Base-by-base conservation (phyloP, 176 grass and related monocot genomes). In the Echinochloa phyllopogon region DNA sequence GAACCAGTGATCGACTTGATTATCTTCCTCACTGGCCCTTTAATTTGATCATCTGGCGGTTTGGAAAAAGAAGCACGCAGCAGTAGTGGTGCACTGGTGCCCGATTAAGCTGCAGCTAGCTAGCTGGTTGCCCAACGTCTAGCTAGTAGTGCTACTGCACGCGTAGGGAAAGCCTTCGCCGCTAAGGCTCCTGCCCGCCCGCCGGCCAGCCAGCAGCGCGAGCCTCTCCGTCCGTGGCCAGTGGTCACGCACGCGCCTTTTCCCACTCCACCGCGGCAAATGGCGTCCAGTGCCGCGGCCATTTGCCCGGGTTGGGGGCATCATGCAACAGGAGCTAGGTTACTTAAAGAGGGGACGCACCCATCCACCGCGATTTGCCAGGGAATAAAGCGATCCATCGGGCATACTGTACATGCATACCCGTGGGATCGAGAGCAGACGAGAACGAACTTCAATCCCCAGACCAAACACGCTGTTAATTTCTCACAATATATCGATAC, bases 161-260 rank as follows among this genome's bases (percentile, higher is more conserved):
- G 29, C 27, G 17, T 17, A 79, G 21, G 65, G 65, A 45, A 82
- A 72, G 51, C 80, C 80, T 82, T 82, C 80, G 80, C 52, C 80
- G 80, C 80, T 72, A 82, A 82, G 79, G 66, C 50, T 72, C 25
- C 39, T 21, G 52, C 55, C n/a, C 9, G 12, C 15, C n/a, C 3
- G 25, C 6, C 74, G 6, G 12, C 37, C 38, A 13, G 45, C 29
- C 29, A 33, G 29, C 29, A 33, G 29, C 2, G 29, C n/a, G n/a
- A n/a, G n/a, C 29, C 29, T 33, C 29, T 33, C 29, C 29, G 29
- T 33, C 29, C 29, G 29, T 33, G 29, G 29, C 29, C 29, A 33
- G n/a, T 59, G 57, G 57, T 59, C 57, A 59, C 57, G 57, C n/a
- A 59, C 57, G 57, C 59, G 59, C 4, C 59, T 62, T 62, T 62